phyloP scores from a whole-genome alignment of 257 asterid species.

The Haberlea rhodopensis region DNA sequence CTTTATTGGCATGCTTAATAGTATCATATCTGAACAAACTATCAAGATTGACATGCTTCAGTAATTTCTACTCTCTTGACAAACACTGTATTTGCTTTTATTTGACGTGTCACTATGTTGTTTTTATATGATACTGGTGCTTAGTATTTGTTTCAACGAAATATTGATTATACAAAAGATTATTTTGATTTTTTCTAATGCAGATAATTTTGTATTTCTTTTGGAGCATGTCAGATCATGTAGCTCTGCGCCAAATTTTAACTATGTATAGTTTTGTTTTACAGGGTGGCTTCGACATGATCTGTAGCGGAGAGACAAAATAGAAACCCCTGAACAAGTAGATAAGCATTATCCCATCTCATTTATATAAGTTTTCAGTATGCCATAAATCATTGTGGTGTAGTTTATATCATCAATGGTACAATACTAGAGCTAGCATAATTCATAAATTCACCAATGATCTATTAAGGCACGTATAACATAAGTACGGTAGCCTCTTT shows the following conservation, averaged over 20 bases:
- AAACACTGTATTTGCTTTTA: background rate
- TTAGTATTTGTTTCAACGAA: too few species aligned
- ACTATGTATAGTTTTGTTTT: background rate
- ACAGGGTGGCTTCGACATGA: slow-evolving; percentile 99
- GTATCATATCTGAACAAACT: too few species aligned
- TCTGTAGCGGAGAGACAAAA: slow-evolving; percentile 96
- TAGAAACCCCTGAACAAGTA: slow-evolving; percentile 99
- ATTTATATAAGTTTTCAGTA: background rate
- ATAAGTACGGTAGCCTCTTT: background rate
- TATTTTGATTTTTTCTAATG: too few species aligned
- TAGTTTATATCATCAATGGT: background rate
- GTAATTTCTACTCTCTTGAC: too few species aligned
- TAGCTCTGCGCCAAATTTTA: background rate
- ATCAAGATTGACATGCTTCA: too few species aligned
- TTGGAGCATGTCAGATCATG: background rate
- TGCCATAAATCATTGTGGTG: background rate
- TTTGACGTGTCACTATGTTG: too few species aligned
- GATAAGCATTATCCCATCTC: slow-evolving; percentile 13
- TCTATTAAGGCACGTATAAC: background rate
- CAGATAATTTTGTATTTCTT: background rate
- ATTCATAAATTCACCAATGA: background rate
- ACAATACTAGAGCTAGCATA: background rate
- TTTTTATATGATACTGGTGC: too few species aligned
- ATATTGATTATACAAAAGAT: too few species aligned
- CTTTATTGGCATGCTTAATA: background rate